Evolutionary conservation across 345 rosid species (phyloP).

Genomic region (Eucalyptus decipiens): DNA sequence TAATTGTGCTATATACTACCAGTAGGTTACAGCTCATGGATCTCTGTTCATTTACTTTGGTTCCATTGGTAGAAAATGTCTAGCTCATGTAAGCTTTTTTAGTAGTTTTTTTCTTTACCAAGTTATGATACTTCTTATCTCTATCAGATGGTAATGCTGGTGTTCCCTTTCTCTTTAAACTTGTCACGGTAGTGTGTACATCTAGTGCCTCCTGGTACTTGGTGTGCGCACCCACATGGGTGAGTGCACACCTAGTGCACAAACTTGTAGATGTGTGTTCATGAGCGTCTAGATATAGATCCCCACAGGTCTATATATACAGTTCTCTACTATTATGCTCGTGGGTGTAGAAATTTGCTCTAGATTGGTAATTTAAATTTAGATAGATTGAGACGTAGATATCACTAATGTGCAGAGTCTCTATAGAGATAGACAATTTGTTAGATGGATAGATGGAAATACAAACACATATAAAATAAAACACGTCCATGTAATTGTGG

Average conservation of each 20-base stretch:
- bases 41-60: neutral
- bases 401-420: neutral
- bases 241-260: neutral
- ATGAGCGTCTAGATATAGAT: neutral
- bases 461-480: neutral
- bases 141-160: neutral
- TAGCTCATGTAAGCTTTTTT: neutral
- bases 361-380: neutral
- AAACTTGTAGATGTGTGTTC: neutral
- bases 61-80: neutral
- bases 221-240: neutral
- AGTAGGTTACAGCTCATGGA: neutral
- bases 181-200: neutral
- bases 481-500: neutral
- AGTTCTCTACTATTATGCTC: neutral
- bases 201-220: neutral
- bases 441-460: neutral
- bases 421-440: neutral
- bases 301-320: neutral
- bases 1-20: neutral
- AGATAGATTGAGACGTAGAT: neutral
- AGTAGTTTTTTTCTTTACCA: neutral
- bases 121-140: neutral
- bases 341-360: neutral
- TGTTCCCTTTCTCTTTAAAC: neutral